Evolutionary conservation across 331 rosid genomes (phyloP).

Genomic region (Malus hybrid): DNA sequence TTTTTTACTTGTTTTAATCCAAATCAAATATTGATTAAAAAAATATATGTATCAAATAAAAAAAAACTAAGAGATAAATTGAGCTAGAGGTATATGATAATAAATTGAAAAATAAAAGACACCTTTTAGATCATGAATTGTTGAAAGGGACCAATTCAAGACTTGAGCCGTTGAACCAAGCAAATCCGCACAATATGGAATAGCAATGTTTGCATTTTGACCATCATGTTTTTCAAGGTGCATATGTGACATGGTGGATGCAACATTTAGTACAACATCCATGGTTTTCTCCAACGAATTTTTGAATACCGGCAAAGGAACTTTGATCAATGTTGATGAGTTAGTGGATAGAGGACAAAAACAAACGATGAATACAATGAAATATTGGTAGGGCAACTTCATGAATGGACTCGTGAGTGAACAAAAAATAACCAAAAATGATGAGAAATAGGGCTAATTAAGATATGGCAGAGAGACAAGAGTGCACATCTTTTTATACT

Average conservation of each 20-base stretch:
- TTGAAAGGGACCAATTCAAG: conserved; percentile 1
- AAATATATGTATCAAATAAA: no score
- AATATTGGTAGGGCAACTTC: not conserved
- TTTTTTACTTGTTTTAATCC: no score
- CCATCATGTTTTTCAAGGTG: not conserved
- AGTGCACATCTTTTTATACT: no score
- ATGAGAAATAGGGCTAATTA: not conserved
- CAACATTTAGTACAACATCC: not conserved
- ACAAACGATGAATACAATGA: not conserved
- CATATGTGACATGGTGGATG: not conserved
- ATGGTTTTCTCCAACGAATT: not conserved
- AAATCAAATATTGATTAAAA: no score
- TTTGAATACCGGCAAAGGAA: not conserved
- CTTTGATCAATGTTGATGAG: not conserved
- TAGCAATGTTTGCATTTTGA: not conserved
- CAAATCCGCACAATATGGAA: not conserved
- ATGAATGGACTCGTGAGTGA: not conserved
- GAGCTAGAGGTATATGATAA: no score
- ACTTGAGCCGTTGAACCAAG: not conserved
- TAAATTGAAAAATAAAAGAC: not conserved
- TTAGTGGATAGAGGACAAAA: not conserved
- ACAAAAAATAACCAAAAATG: not conserved
- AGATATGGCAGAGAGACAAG: no score
- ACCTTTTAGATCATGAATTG: not conserved
- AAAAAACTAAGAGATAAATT: no score